Evolutionary conservation across 768 basidiomycete species (phyloP).

Genomic region (Sarcomyxa edulis): DNA sequence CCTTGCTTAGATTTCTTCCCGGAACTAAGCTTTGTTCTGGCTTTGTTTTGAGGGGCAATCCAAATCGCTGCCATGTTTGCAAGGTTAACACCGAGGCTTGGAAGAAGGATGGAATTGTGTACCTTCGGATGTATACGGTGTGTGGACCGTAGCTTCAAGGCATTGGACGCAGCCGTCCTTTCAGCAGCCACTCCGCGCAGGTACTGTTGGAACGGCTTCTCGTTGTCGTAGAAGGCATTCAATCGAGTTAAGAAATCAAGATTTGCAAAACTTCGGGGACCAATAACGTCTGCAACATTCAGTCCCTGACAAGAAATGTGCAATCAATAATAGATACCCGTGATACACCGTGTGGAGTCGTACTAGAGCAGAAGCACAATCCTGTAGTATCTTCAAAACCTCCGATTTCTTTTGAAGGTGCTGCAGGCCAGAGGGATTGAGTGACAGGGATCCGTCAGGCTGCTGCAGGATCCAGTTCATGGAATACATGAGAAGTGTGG

Average conservation of each 20-base stretch:
- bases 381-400: slow-evolving; percentile 4
- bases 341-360: neutral
- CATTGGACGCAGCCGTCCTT: slow-evolving; percentile 11
- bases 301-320: slow-evolving; percentile 10
- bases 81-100: neutral
- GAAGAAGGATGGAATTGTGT: neutral
- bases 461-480: slow-evolving; percentile 21
- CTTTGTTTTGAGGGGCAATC: slow-evolving; percentile 19
- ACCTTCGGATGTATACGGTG: slow-evolving; percentile 24
- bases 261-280: slow-evolving; percentile 13
- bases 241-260: slow-evolving; percentile 14
- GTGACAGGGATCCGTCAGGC: too few relatives aligned
- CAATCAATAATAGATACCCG: neutral
- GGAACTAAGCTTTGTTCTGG: slow-evolving; percentile 16
- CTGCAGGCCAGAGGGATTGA: too few relatives aligned
- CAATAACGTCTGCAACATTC: slow-evolving; percentile 11
- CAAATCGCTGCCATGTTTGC: slow-evolving; percentile 21
- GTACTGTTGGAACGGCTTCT: slow-evolving; percentile 19
- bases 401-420: slow-evolving; percentile 2
- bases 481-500: slow-evolving; percentile 21
- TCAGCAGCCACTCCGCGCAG: slow-evolving; percentile 15
- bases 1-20: slow-evolving; percentile 20
- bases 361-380: slow-evolving; percentile 14
- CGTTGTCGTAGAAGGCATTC: slow-evolving; percentile 19
- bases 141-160: slow-evolving; percentile 15